Evolutionary conservation across 2,329 filamentous ascomycete species (phyloP), one percentile per base, ranked within the genome.

Genomic region (Chrysoporthe austroafricana): DNA sequence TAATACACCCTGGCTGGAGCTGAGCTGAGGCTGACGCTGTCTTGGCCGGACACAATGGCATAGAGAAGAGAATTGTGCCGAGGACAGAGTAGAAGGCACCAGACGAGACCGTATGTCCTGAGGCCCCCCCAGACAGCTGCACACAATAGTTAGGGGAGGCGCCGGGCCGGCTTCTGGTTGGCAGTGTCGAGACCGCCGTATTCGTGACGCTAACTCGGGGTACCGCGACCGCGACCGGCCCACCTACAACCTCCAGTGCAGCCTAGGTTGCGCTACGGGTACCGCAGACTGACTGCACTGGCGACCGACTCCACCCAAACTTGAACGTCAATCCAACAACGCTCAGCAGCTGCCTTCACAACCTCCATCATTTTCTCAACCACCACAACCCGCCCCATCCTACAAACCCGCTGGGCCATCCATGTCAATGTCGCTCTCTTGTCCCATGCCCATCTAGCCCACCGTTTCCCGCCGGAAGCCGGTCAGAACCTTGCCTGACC

Each of bases 251-350:
- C 50, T 21, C 9, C 50, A 34, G 50, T 18, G 16, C 50, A 54
- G 50, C 32, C 9, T 60, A 43, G 18, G 26, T 18, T 46, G 43
- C 59, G 57, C 42, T 32, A 48, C 6, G 21, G 39, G 42, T 16
- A 46, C 42, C 14, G 42, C 59, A 11, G 59, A 46, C 42, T 14
- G 26, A 46, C 59, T 26, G 26, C 26, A 26, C 42, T 44, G 43
- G 44, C 39, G 36, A 56, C 48, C 34, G 63, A 48, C 63, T 65
- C 63, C 63, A 65, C 79, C 77, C 78, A 82, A 81, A 80, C 59
- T 48, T 46, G 83, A 84, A 87, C 85, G 81, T 87, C 85, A 86
- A 80, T 82, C 81, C 83, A 77, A 79, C 80, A 80, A 79, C 79
- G 79, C 84, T 80, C 80, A 79, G 78, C 82, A 85, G 84, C 82